phyloP scores from a whole-genome alignment of 164 flowering plant species.

The Nelumbo lutea region DNA sequence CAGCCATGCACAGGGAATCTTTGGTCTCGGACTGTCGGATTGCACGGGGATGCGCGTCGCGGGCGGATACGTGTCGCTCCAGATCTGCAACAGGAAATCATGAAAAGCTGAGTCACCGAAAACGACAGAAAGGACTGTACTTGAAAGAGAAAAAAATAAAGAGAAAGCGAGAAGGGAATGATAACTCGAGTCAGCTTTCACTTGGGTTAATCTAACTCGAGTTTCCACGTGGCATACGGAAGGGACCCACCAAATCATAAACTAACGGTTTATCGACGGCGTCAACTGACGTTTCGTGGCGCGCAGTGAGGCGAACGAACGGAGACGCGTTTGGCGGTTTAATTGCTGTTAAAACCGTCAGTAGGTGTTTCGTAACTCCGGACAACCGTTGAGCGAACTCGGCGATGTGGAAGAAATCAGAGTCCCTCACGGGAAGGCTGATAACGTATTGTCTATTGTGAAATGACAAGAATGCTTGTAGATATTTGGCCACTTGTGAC shows the following conservation, averaged over 20 bases:
- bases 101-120: slow-evolving; percentile 32
- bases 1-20: slow-evolving; percentile 17
- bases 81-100: slow-evolving; percentile 16
- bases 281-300: slow-evolving; percentile 3
- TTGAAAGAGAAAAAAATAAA: slow-evolving; percentile 8
- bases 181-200: slow-evolving; percentile 13
- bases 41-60: background rate
- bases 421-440: too few relatives aligned
- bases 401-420: background rate
- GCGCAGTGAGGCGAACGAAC: background rate
- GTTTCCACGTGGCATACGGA: slow-evolving; percentile 21
- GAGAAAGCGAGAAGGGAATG: background rate
- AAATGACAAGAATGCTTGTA: too few relatives aligned
- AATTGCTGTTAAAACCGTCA: background rate
- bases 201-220: slow-evolving; percentile 13
- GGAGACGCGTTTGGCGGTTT: slow-evolving; percentile 9
- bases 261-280: slow-evolving; percentile 13
- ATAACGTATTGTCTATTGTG: too few relatives aligned
- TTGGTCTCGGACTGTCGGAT: slow-evolving; percentile 10
- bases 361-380: background rate
- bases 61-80: slow-evolving; percentile 22
- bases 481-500: too few relatives aligned
- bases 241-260: slow-evolving; percentile 1
- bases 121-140: slow-evolving; percentile 28
- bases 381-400: background rate